Evolutionary conservation across 1,284 basidiomycete species (phyloP), one percentile per base, ranked within the genome.

Genomic region (Phlebopus sp.): DNA sequence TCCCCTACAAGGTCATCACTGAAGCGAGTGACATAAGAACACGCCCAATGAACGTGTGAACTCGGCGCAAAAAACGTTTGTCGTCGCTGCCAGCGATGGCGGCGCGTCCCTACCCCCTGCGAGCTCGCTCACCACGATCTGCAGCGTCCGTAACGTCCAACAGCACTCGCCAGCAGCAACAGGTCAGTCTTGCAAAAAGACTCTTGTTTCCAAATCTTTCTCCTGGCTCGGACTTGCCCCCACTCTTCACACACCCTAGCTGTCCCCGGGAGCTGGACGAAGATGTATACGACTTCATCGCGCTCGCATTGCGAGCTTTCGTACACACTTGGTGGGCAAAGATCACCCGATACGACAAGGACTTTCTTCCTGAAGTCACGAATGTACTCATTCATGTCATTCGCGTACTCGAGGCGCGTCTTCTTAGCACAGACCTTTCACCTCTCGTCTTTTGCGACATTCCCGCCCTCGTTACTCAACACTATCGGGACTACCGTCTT

Each of bases 241-340:
- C 78, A 3, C 66, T 86, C 19, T 74, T 86, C 51, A 59, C 65
- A 32, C 64, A 72, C 0, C 67, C 69, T 0, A 53, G 58, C 19
- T 70, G 69, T 13, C 69, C 74, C 3, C 71, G 70, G 14, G 81
- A 85, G 43, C 77, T 91, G 52, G 75, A 78, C 53, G 71, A 74
- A 2, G 88, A 90, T 60, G 69, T 84, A 2, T 89, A 90, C 61
- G 86, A 91, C 68, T 75, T 90, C 51, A 72, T 91, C 37, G 86
- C 89, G 0, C 81, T 91, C 41, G 76, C 81, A 5, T 75, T 91
- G 13, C 78, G 90, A 30, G 88, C 87, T 8, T 85, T 78, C 60
- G 79, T 92, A 23, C 78, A 81, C 32, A 81, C 86, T 0, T 92
- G 89, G 90, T 92, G 90, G 86, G 74, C 81, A 27, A 86, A 81